Percentiles rank a stretch among this genome's conserved stretches.
Conservation (phyloP, 2,329 filamentous ascomycete species). For the Emmonsia crescens region DNA sequence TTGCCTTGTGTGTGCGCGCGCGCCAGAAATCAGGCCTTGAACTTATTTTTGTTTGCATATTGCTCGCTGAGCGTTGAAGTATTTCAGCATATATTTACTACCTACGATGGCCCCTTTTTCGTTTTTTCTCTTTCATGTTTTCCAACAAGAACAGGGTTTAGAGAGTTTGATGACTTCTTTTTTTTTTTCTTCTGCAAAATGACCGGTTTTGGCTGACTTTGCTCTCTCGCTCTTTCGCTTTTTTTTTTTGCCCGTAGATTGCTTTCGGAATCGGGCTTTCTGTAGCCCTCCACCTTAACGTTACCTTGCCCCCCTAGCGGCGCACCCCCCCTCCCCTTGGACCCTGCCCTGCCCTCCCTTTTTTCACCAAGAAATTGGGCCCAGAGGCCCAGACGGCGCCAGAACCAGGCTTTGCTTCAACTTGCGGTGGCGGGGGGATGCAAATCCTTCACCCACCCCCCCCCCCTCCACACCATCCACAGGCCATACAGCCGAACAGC, state of each 20-base stretch:
- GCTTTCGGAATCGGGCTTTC: conserved; percentile 39
- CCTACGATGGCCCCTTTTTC: too few relatives aligned
- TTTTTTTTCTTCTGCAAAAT: conserved; percentile 6
- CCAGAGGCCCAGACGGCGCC: too few relatives aligned
- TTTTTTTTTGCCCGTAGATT: conserved; percentile 28
- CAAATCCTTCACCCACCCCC: too few relatives aligned
- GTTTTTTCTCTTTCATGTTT: not conserved
- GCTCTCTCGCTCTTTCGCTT: conserved; percentile 7
- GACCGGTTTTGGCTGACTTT: conserved; percentile 23
- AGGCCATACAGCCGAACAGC: too few relatives aligned
- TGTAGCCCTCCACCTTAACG: conserved; percentile 21
- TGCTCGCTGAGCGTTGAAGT: too few relatives aligned
- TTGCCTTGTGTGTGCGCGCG: too few relatives aligned
- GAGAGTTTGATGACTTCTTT: not conserved
- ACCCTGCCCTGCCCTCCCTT: not conserved
- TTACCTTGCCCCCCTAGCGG: not conserved
- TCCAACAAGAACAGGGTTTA: not conserved
- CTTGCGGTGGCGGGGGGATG: too few relatives aligned
- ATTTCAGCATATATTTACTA: too few relatives aligned
- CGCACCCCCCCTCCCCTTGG: not conserved
- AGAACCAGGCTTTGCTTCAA: too few relatives aligned
- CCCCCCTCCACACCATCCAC: too few relatives aligned
- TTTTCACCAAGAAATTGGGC: not conserved
- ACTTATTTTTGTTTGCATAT: too few relatives aligned
- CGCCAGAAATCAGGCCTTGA: too few relatives aligned